Percentiles rank a stretch among this genome's conserved stretches.
Evolutionary conservation across 2,329 filamentous ascomycete genomes (phyloP).

Genomic region (Fusarium incarnatum): DNA sequence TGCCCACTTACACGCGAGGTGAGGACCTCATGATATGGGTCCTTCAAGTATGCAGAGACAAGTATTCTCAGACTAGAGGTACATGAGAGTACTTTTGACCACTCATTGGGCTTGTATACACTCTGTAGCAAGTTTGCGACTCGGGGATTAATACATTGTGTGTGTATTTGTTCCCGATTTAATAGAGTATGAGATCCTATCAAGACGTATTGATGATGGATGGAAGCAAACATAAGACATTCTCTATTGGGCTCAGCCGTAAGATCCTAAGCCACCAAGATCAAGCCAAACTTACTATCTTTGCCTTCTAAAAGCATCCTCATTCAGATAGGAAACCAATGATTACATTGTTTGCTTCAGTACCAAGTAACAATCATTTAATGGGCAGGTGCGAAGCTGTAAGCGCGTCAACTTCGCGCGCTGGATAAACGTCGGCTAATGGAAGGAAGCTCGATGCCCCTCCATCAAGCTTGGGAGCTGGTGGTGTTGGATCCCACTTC

Average conservation of each 20-base stretch:
- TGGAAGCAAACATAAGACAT: neutral
- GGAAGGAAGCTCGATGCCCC: constrained; percentile 41
- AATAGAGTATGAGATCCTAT: neutral
- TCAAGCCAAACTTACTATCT: neutral
- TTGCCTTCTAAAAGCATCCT: neutral
- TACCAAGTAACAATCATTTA: neutral
- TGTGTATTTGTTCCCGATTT: neutral
- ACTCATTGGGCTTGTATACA: neutral
- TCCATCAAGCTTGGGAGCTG: constrained; percentile 42
- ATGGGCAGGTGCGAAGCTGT: neutral
- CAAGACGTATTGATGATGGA: neutral
- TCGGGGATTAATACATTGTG: neutral
- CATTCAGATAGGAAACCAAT: neutral
- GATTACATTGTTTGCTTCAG: neutral
- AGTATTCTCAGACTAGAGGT: neutral
- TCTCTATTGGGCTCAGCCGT: neutral
- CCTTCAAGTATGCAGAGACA: neutral
- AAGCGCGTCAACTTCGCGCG: constrained; percentile 22
- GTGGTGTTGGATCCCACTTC: constrained; percentile 28
- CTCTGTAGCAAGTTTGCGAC: neutral
- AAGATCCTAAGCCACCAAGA: neutral
- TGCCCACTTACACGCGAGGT: neutral
- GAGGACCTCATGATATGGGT: neutral
- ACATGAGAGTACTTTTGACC: neutral
- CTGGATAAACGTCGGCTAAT: constrained; percentile 43